Percentiles rank a stretch among this genome's conserved stretches.
Evolutionary conservation across 2,329 filamentous ascomycete species (phyloP).

Genomic region (Ophiostoma himal-ulmi): DNA sequence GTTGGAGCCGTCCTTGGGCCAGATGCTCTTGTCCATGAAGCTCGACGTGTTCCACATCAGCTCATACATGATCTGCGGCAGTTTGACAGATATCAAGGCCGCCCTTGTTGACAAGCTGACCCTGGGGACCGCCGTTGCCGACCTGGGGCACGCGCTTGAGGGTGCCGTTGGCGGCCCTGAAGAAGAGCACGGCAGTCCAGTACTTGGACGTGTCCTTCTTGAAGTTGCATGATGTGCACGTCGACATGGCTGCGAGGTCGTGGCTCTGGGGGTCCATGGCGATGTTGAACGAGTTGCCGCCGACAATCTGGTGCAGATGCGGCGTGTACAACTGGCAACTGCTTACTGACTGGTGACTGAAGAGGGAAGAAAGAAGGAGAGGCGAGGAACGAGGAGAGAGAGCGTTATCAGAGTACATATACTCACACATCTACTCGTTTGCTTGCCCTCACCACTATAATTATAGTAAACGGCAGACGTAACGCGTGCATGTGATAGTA

Average conservation of each 20-base stretch:
- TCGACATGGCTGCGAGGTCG: slow-evolving; percentile 35
- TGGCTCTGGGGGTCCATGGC: slow-evolving; percentile 38
- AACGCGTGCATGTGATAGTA: neutral
- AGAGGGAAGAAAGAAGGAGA: neutral
- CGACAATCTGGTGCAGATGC: slow-evolving; percentile 44
- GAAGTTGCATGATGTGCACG: slow-evolving; percentile 42
- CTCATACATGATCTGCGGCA: slow-evolving; percentile 46
- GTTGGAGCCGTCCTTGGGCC: slow-evolving; percentile 40
- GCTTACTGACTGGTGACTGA: neutral
- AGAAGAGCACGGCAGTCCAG: slow-evolving; percentile 45
- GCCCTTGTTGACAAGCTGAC: slow-evolving; percentile 39
- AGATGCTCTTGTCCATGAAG: slow-evolving; percentile 39
- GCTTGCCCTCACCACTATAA: neutral
- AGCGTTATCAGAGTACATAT: neutral
- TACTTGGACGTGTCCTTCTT: slow-evolving; percentile 43
- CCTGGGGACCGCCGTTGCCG: slow-evolving; percentile 42
- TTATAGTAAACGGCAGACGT: neutral
- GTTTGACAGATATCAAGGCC: slow-evolving; percentile 43
- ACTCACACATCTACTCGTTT: neutral
- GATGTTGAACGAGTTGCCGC: slow-evolving; percentile 42
- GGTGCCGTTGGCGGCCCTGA: slow-evolving; percentile 40
- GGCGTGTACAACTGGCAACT: slow-evolving; percentile 34
- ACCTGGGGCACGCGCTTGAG: slow-evolving; percentile 41
- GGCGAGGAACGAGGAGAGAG: neutral
- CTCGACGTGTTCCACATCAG: slow-evolving; percentile 42